Percentiles rank a stretch among this genome's conserved stretches.
Evolutionary conservation across 2,329 filamentous ascomycete genomes (phyloP).

Genomic region (Drechslerella stenobrocha): DNA sequence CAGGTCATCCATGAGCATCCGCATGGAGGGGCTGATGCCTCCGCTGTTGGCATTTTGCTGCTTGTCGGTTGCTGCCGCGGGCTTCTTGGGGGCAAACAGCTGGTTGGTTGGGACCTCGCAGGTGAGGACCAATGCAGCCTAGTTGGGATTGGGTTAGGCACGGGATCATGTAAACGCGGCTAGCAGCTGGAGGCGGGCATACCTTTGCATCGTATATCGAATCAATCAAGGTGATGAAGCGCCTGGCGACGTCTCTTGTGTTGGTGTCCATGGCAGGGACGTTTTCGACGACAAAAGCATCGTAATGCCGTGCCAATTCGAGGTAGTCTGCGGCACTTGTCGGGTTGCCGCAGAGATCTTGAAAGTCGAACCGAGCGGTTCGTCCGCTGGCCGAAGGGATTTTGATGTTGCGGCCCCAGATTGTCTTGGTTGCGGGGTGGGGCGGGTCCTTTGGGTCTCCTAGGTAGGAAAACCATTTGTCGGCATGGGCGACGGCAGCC

Average conservation of each 20-base stretch:
- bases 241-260: constrained; percentile 80
- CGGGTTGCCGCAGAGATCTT: constrained; percentile 84
- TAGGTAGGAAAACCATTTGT: constrained; percentile 94
- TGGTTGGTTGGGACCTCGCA: constrained; percentile 81
- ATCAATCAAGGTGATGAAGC: constrained; percentile 98
- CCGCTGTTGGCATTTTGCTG: constrained; percentile 62
- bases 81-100: constrained; percentile 67
- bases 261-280: constrained; percentile 88
- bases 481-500: constrained; percentile 75
- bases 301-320: constrained; percentile 84
- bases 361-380: constrained; percentile 87
- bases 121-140: constrained; percentile 94
- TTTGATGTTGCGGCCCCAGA: constrained; percentile 88
- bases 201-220: constrained; percentile 80
- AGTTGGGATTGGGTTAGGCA: constrained; percentile 55
- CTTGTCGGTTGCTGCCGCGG: constrained; percentile 63
- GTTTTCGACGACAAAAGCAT: constrained; percentile 88
- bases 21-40: constrained; percentile 69
- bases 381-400: constrained; percentile 86
- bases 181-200: constrained; percentile 48
- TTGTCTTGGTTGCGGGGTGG: constrained; percentile 74
- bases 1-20: constrained; percentile 81
- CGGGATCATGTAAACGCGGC: not conserved
- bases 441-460: constrained; percentile 81
- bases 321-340: constrained; percentile 94